A percentile compares a stretch with the other conserved stretches of the same genome.
Evolutionary conservation across 441 rosid genomes (phyloP).

Genomic region (Mallotus japonicus): DNA sequence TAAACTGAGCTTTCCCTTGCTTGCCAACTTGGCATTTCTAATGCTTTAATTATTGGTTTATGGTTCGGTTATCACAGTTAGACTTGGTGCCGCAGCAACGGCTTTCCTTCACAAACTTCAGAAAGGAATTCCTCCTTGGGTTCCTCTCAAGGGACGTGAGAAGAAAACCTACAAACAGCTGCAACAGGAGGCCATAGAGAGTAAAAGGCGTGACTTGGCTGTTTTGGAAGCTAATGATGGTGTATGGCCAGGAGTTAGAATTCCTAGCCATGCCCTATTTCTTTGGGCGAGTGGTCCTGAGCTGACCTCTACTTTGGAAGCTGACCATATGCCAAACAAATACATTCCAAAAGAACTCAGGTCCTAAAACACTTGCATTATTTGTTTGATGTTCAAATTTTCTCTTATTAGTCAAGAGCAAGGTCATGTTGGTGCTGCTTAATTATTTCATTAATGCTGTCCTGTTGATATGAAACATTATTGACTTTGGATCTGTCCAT

Average conservation of each 20-base stretch:
- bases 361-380: constrained; percentile 31
- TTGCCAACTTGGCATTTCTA: background rate
- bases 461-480: background rate
- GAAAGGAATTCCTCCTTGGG: constrained; percentile 90
- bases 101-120: constrained; percentile 83
- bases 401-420: constrained; percentile 1
- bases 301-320: constrained; percentile 63
- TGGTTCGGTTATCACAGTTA: constrained; percentile 47
- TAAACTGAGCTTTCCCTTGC: background rate
- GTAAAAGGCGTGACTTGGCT: constrained; percentile 79
- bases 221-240: constrained; percentile 84
- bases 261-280: constrained; percentile 82
- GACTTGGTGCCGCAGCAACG: constrained; percentile 89
- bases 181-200: constrained; percentile 83
- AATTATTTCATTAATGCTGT: background rate
- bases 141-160: constrained; percentile 76
- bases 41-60: constrained; percentile 19
- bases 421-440: background rate
- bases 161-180: constrained; percentile 75
- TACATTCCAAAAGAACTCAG: constrained; percentile 83
- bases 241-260: constrained; percentile 87
- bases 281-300: constrained; percentile 97
- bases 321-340: constrained; percentile 93
- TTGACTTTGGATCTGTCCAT: constrained; percentile 5
- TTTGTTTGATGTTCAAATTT: constrained; percentile 7